These are phyloP conservation scores for Pichia sp. DNA, from an alignment of 1,139 yeast species.

Conservation along the genomic window DNA sequence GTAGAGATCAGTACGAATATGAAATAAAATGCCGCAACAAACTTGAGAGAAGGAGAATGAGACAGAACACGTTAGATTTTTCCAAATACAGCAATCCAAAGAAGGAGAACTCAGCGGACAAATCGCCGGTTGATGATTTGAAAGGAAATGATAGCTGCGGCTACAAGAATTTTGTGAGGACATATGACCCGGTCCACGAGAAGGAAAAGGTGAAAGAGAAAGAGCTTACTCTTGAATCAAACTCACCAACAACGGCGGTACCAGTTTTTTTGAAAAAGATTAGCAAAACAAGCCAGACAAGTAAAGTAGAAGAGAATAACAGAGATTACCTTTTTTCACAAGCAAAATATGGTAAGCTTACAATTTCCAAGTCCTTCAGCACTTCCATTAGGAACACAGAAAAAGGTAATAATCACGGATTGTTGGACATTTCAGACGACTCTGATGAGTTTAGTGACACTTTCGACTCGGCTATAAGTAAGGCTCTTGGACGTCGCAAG, in stretches of 20 bases:
- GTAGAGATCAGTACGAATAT: conserved; percentile 31
- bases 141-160: not conserved
- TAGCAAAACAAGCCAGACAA: not conserved
- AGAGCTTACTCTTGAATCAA: too few relatives aligned
- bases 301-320: not conserved
- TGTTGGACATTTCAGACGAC: conserved; percentile 12
- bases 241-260: not conserved
- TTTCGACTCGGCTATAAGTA: conserved; percentile 14
- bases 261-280: conserved; percentile 1
- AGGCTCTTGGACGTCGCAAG: conserved; percentile 4
- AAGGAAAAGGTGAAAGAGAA: not conserved
- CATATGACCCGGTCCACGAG: not conserved
- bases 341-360: not conserved
- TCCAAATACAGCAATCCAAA: not conserved
- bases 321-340: not conserved
- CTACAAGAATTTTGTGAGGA: not conserved
- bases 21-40: not conserved
- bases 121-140: not conserved
- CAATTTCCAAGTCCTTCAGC: conserved; percentile 6
- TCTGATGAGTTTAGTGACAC: conserved; percentile 12
- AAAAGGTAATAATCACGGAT: not conserved
- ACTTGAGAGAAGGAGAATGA: conserved; percentile 10
- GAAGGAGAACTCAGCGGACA: not conserved
- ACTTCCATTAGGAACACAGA: not conserved
- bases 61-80: conserved; percentile 10